These are phyloP conservation scores for Forsythia suspensa DNA, from an alignment of 257 asterid genomes.

Conservation along the genomic window DNA sequence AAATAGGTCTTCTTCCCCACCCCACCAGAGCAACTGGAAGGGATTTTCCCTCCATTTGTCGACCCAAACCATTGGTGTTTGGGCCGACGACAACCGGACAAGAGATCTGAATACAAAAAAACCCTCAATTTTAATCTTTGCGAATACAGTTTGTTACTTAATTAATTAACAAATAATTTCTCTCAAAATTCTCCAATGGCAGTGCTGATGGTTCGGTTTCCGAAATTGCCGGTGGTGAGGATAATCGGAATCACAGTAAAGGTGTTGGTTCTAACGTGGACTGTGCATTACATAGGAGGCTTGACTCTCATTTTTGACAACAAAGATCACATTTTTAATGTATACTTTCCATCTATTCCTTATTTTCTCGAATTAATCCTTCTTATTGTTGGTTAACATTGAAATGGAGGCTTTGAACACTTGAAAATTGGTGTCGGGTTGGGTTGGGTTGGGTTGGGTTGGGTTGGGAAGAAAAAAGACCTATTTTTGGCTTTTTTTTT, in stretches of 20 bases:
- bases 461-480: too few relatives aligned
- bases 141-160: background rate
- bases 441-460: too few relatives aligned
- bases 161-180: background rate
- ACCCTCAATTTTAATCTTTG: too few relatives aligned
- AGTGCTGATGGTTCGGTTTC: constrained; percentile 62
- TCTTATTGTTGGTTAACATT: background rate
- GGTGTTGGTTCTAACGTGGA: constrained; percentile 62
- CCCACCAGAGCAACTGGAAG: too few relatives aligned
- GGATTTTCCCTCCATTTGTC: too few relatives aligned
- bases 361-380: background rate
- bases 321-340: constrained; percentile 72
- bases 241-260: constrained; percentile 52
- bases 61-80: too few relatives aligned
- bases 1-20: too few relatives aligned
- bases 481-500: too few relatives aligned
- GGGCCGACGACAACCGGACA: too few relatives aligned
- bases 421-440: too few relatives aligned
- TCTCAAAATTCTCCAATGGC: constrained; percentile 43
- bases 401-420: background rate
- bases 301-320: constrained; percentile 71
- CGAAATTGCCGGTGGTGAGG: constrained; percentile 59
- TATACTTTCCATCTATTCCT: constrained; percentile 31
- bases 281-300: constrained; percentile 78
- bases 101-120: too few relatives aligned